phyloP scores from a whole-genome alignment of 495 filamentous ascomycete species.

The Annulohypoxylon stygium region DNA sequence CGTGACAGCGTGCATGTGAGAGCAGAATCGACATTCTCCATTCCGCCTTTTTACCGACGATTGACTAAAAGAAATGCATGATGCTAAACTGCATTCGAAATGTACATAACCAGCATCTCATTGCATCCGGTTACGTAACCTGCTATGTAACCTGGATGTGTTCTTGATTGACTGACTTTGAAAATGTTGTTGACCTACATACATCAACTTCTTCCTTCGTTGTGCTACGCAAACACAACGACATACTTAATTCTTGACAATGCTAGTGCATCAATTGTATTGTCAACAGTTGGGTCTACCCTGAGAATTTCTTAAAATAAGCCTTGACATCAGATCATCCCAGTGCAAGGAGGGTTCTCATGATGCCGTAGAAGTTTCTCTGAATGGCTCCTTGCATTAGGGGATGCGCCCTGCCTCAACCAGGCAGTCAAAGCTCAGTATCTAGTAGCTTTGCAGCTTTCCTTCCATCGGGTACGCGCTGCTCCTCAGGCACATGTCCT shows the following conservation, averaged over 20 bases:
- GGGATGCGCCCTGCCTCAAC: slow-evolving; percentile 30
- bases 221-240: slow-evolving; percentile 27
- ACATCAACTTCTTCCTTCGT: not conserved
- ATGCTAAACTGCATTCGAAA: not conserved
- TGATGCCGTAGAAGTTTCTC: slow-evolving; percentile 17
- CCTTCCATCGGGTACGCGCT: slow-evolving; percentile 14
- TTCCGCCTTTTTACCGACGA: slow-evolving; percentile 15
- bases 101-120: not conserved
- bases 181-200: slow-evolving; percentile 1
- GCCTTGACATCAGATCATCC: not conserved
- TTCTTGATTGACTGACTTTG: not conserved
- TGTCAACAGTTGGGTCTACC: not conserved
- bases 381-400: slow-evolving; percentile 31
- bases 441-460: slow-evolving; percentile 8
- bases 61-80: slow-evolving; percentile 15
- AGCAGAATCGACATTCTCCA: not conserved
- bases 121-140: not conserved
- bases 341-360: not conserved
- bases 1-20: slow-evolving; percentile 8
- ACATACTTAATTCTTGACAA: not conserved
- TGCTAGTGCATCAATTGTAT: not conserved
- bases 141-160: not conserved
- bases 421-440: slow-evolving; percentile 3
- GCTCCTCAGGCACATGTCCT: slow-evolving; percentile 25
- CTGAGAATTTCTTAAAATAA: not conserved